phyloP scores from a whole-genome alignment of 805 yeast species.

The Kuraishia cidri region DNA sequence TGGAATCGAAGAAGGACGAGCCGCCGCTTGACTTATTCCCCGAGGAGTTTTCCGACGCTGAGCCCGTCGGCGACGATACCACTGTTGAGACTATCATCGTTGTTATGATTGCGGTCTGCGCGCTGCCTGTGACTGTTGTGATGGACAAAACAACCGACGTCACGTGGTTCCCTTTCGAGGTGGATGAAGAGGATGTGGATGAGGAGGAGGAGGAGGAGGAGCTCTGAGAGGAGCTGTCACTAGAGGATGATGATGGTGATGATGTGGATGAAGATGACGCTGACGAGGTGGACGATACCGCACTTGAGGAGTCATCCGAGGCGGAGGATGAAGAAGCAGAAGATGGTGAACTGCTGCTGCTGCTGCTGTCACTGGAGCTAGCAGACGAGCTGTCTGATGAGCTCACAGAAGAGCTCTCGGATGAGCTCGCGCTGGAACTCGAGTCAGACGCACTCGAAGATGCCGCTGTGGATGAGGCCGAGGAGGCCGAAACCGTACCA shows the following conservation, averaged over 20 bases:
- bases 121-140: slow-evolving; percentile 11
- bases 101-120: slow-evolving; percentile 11
- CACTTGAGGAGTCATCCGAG: too few relatives aligned
- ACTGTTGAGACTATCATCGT: slow-evolving; percentile 8
- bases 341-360: slow-evolving; percentile 3
- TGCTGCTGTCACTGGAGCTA: slow-evolving; percentile 1
- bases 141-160: slow-evolving; percentile 10
- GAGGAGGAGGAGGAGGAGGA: slow-evolving; percentile 7
- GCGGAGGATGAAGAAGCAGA: slow-evolving; percentile 3
- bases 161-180: background rate
- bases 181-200: slow-evolving; percentile 9
- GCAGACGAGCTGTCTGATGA: slow-evolving; percentile 2
- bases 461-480: background rate
- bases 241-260: slow-evolving; percentile 10
- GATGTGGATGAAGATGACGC: slow-evolving; percentile 11
- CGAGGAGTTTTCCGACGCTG: background rate
- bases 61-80: slow-evolving; percentile 1
- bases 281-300: slow-evolving; percentile 6
- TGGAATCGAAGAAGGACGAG: slow-evolving; percentile 44
- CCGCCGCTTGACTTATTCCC: slow-evolving; percentile 1
- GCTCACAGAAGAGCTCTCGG: slow-evolving; percentile 4
- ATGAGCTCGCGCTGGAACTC: slow-evolving; percentile 3
- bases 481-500: background rate
- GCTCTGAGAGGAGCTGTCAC: slow-evolving; percentile 4
- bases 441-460: slow-evolving; percentile 5